phyloP scores from a whole-genome alignment of 768 basidiomycete species.

The Candolleomyces eurysporus region DNA sequence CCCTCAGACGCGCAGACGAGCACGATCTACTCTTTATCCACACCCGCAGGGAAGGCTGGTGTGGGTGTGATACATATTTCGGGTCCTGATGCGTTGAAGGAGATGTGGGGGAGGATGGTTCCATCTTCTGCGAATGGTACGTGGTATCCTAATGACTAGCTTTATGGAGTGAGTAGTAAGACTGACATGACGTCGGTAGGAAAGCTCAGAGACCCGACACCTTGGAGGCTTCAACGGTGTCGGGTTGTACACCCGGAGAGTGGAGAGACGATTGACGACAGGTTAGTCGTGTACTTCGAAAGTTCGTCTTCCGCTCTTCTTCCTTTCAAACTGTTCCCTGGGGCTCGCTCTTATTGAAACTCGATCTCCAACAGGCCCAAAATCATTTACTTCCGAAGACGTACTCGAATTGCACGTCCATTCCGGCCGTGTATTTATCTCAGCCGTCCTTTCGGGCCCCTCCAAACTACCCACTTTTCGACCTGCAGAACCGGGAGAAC shows the following conservation, averaged over 20 bases:
- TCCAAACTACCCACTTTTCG: constrained; percentile 61
- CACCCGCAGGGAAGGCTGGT: constrained; percentile 67
- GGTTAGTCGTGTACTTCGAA: constrained; percentile 78
- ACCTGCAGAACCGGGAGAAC: constrained; percentile 85
- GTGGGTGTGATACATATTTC: constrained; percentile 82
- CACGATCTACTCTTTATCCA: constrained; percentile 71
- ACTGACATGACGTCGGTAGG: neutral
- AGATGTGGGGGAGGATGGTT: constrained; percentile 66
- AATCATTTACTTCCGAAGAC: constrained; percentile 82
- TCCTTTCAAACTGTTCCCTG: neutral
- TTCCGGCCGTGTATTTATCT: constrained; percentile 78
- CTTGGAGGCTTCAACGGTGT: constrained; percentile 73
- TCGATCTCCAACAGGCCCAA: constrained; percentile 51
- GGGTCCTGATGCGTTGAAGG: constrained; percentile 60
- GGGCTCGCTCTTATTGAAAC: constrained; percentile 2
- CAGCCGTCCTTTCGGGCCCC: constrained; percentile 65
- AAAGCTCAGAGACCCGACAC: constrained; percentile 35
- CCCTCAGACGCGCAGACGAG: constrained; percentile 53
- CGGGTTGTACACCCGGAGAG: constrained; percentile 61
- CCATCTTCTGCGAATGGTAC: too few relatives aligned
- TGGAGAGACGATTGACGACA: constrained; percentile 70
- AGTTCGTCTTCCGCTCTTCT: constrained; percentile 37
- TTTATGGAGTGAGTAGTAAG: too few relatives aligned
- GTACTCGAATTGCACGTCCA: constrained; percentile 85
- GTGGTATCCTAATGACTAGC: too few relatives aligned